phyloP scores from a whole-genome alignment of 2,329 filamentous ascomycete genomes.

The Tolypocladium ophioglossoides region DNA sequence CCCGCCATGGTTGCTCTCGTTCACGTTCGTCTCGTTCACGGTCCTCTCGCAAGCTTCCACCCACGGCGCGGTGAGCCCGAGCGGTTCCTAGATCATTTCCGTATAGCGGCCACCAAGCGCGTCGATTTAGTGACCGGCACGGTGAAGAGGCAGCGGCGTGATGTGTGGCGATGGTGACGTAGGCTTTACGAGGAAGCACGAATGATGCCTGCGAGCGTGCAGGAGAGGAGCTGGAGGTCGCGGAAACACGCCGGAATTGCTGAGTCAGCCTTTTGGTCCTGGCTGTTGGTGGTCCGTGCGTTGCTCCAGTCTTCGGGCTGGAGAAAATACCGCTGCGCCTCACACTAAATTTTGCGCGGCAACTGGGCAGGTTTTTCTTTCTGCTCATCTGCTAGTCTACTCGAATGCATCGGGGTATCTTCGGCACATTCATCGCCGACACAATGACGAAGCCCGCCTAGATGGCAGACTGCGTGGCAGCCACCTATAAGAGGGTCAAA shows the following conservation, averaged over 20 bases:
- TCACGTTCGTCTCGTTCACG: neutral
- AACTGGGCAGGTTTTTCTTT: no score
- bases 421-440: no score
- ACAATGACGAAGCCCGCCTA: no score
- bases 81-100: neutral
- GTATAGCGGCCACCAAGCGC: neutral
- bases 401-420: no score
- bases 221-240: neutral
- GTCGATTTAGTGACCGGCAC: neutral
- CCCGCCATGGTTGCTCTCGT: slow-evolving; percentile 20
- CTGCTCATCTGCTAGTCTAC: no score
- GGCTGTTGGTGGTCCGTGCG: neutral
- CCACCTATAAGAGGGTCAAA: no score
- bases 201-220: neutral
- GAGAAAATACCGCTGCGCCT: no score
- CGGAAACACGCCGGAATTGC: neutral
- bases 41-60: slow-evolving; percentile 5
- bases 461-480: no score
- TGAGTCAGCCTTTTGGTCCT: neutral
- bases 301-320: no score
- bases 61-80: neutral
- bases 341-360: no score
- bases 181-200: neutral
- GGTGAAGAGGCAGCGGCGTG: neutral
- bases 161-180: neutral